Evolutionary conservation across 805 yeast genomes (phyloP), one percentile per base, ranked within the genome.

Genomic region (Nakazawaea pomicola): DNA sequence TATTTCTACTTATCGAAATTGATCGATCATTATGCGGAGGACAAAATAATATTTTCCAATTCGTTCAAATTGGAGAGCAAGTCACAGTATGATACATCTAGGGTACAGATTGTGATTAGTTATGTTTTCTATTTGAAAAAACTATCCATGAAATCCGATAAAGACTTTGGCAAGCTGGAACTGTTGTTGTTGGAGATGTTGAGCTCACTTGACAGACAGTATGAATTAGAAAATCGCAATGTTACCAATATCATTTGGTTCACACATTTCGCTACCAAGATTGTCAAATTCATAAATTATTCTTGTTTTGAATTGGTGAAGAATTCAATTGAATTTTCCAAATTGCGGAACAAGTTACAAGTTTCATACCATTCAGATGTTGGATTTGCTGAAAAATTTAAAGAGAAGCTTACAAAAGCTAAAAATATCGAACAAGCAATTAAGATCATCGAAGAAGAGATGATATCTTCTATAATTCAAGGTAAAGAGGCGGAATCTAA

Each of bases 251-350:
- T 34, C 19, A 14, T 6, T 8, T 42, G 45, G 45, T 41, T 23
- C 23, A 12, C 10, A 11, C 45, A 42, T 33, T 42, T 42, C 20
- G 37, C 45, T 1, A 21, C 31, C 3, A 42, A 37, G 14, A 29
- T 42, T 16, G 38, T 37, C 11, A 42, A 42, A 28, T 42, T 31
- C 18, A 29, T 42, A 21, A 42, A 37, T 21, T 37, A 36, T 29
- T 32, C 41, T 11, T 42, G 41, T 28, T 24, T 28, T 18, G 41
- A 37, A 11, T 23, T 42, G 35, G 38, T 37, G 6, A 37, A 37
- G 21, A 32, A 28, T 14, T 33, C 37, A 12, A 19, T 29, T 11
- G 41, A 37, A 17, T 37, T 42, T 23, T 28, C 41, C 5, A 15
- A 25, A n/a, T 36, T 42, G 12, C 16, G 45, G 4, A 4, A 9